Conservation (phyloP, 306 rosid genomes). For the Rosa rugosa region DNA sequence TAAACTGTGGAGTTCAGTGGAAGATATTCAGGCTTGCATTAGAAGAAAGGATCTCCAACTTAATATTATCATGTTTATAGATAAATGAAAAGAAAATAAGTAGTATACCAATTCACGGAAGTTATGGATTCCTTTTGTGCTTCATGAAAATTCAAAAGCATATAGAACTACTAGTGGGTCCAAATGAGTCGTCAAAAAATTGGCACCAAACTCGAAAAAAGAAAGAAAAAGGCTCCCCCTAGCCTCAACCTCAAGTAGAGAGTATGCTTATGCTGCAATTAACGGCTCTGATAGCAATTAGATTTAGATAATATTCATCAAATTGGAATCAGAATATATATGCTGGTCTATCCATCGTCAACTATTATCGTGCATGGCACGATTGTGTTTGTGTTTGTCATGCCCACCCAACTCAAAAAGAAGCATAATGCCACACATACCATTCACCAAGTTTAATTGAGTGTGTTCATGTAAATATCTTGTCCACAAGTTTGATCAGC, state of each 20-base stretch:
- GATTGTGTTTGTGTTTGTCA: slow-evolving; percentile 12
- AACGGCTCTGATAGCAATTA: background rate
- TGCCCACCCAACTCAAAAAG: slow-evolving; percentile 18
- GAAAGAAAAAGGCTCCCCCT: background rate
- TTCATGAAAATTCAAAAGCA: background rate
- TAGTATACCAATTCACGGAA: background rate
- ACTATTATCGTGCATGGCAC: slow-evolving; percentile 20
- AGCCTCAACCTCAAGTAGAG: background rate
- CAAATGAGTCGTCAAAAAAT: background rate
- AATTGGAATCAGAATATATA: background rate
- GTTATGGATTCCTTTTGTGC: background rate
- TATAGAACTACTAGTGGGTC: background rate
- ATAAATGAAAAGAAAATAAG: background rate
- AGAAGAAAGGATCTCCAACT: slow-evolving; percentile 22
- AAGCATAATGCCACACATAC: slow-evolving; percentile 10
- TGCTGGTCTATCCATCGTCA: slow-evolving; percentile 7
- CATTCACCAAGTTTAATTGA: background rate
- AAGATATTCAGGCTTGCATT: slow-evolving; percentile 17
- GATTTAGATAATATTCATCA: background rate
- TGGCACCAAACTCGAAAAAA: background rate
- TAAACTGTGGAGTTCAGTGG: background rate
- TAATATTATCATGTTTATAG: background rate
- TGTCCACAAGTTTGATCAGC: background rate
- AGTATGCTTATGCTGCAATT: background rate
- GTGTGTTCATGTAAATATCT: background rate